These are phyloP conservation scores for Pachysolen tannophilus DNA, from an alignment of 805 yeast genomes.

Conservation along the genomic window DNA sequence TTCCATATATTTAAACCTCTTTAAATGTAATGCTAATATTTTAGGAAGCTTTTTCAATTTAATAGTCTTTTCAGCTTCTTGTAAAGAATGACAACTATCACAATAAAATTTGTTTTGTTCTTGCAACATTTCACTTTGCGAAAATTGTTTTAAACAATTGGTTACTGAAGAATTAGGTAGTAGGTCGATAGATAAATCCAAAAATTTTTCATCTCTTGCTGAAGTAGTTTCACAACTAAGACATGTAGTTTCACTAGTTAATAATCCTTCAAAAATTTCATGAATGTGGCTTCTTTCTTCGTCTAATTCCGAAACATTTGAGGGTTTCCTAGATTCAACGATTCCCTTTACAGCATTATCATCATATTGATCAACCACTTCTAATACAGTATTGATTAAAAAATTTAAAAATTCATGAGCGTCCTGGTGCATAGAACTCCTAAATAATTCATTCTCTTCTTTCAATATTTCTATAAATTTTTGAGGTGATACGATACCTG, in stretches of 20 bases:
- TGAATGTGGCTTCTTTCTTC: conserved; percentile 43
- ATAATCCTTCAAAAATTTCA: conserved; percentile 71
- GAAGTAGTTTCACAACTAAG: conserved; percentile 80
- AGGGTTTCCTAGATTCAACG: conserved; percentile 1
- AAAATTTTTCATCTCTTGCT: conserved; percentile 74
- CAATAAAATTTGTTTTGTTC: conserved; percentile 91
- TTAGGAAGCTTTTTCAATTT: conserved; percentile 72
- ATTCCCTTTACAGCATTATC: background rate
- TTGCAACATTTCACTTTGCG: conserved; percentile 76
- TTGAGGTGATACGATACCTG: conserved; percentile 82
- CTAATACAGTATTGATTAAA: conserved; percentile 59
- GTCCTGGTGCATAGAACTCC: conserved; percentile 95
- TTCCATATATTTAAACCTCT: conserved; percentile 89
- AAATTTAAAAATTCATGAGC: conserved; percentile 95
- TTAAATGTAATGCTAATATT: conserved; percentile 74
- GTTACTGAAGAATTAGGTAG: conserved; percentile 67
- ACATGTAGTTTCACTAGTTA: conserved; percentile 86
- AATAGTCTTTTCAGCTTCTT: conserved; percentile 90
- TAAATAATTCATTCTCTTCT: conserved; percentile 74
- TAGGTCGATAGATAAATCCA: conserved; percentile 82
- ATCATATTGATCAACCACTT: conserved; percentile 34
- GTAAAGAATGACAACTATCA: conserved; percentile 81
- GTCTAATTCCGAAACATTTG: conserved; percentile 6
- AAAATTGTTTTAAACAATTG: conserved; percentile 74
- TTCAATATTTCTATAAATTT: conserved; percentile 69